Conservation (phyloP, 805 yeast genomes). For the Lipomyces anomalus region DNA sequence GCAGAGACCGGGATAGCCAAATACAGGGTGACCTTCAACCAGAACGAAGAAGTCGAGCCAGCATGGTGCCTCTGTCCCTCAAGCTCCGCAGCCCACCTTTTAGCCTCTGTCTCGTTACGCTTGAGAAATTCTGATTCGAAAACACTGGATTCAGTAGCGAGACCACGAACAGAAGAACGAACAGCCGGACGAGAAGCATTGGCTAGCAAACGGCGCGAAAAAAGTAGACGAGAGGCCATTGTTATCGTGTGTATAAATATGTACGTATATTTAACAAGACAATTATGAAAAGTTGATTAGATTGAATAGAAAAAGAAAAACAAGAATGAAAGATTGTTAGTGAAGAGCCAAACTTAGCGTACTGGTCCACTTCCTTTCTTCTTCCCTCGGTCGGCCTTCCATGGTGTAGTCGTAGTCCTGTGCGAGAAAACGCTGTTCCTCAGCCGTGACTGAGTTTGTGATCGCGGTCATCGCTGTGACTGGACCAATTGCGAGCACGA, state of each 20-base stretch:
- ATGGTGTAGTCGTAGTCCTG: too few species aligned
- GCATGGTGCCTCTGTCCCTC: constrained; percentile 69
- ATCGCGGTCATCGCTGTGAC: too few species aligned
- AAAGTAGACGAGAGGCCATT: not conserved
- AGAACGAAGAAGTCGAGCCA: constrained; percentile 60
- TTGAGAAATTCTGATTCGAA: constrained; percentile 5
- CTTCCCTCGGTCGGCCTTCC: too few species aligned
- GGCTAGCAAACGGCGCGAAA: not conserved
- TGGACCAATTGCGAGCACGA: too few species aligned
- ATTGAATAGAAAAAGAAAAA: not conserved
- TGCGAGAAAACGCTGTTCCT: too few species aligned
- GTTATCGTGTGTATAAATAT: not conserved
- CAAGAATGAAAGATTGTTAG: too few species aligned
- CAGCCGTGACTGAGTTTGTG: too few species aligned
- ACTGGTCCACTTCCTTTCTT: too few species aligned
- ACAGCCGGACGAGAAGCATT: constrained; percentile 2
- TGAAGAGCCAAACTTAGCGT: too few species aligned
- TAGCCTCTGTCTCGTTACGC: constrained; percentile 14
- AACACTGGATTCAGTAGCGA: constrained; percentile 4
- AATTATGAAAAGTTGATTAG: not conserved
- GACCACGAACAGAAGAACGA: constrained; percentile 10
- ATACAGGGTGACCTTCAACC: constrained; percentile 79
- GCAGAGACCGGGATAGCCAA: constrained; percentile 80
- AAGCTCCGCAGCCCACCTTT: constrained; percentile 15
- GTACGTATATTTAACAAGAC: too few species aligned